A percentile compares a stretch with the other conserved stretches of the same genome.
These are phyloP conservation scores for Epichloe scottii DNA, from an alignment of 2,329 filamentous ascomycete species.

Conservation along the genomic window DNA sequence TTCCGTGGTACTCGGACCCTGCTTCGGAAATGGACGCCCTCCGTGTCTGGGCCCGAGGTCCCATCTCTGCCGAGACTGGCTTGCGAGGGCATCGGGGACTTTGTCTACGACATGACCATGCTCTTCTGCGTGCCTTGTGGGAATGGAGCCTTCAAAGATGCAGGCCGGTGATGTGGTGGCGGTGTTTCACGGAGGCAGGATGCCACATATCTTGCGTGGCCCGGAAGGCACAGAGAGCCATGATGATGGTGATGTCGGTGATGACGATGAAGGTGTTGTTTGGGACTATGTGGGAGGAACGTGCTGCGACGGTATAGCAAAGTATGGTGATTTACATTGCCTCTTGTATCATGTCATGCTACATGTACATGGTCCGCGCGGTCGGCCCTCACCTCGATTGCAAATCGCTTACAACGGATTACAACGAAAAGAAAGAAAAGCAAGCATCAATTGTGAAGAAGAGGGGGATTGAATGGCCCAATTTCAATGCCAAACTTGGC, in stretches of 20 bases:
- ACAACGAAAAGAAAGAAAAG: too few species aligned
- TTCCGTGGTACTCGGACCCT: conserved; percentile 15
- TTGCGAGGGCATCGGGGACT: conserved; percentile 5
- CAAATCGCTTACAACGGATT: too few species aligned
- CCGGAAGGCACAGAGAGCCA: neutral
- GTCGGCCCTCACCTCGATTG: too few species aligned
- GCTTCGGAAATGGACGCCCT: conserved; percentile 9
- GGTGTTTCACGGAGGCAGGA: conserved; percentile 17
- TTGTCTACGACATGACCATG: conserved; percentile 8
- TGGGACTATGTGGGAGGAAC: conserved; percentile 19
- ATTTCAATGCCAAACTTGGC: too few species aligned
- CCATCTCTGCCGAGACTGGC: conserved; percentile 5
- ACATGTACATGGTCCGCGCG: too few species aligned
- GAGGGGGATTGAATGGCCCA: too few species aligned
- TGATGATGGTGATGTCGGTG: neutral
- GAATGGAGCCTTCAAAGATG: conserved; percentile 15
- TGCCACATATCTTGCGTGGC: conserved; percentile 15
- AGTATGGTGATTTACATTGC: too few species aligned
- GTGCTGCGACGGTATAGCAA: conserved; percentile 18
- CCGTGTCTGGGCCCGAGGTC: conserved; percentile 9
- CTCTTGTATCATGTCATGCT: too few species aligned
- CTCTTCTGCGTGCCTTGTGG: conserved; percentile 12
- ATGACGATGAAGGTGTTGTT: neutral
- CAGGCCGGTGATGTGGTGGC: conserved; percentile 14
- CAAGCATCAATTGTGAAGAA: too few species aligned